Evolutionary conservation across 2,329 filamentous ascomycete genomes (phyloP).

Genomic region (Dactylonectria estremocensis): DNA sequence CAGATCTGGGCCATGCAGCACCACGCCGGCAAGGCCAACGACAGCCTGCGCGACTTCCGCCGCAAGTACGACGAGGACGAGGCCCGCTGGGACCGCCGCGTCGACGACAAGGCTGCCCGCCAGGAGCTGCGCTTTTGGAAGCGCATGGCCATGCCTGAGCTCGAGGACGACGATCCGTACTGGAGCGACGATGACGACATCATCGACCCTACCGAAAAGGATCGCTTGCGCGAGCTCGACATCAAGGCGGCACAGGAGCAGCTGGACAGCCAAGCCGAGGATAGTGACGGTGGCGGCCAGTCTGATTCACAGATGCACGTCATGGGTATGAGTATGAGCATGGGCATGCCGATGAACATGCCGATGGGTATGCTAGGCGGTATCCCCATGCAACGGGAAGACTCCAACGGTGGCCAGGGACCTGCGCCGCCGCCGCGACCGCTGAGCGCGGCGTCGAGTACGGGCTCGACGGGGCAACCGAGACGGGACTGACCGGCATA

Average conservation of each 20-base stretch:
- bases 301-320: constrained; percentile 41
- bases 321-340: constrained; percentile 42
- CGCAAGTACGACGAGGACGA: constrained; percentile 70
- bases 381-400: constrained; percentile 58
- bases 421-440: constrained; percentile 54
- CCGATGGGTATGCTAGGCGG: constrained; percentile 53
- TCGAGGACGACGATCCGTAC: constrained; percentile 72
- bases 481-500: neutral
- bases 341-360: constrained; percentile 43
- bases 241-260: constrained; percentile 60
- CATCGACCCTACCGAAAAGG: constrained; percentile 73
- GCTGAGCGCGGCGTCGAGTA: constrained; percentile 59
- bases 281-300: constrained; percentile 52
- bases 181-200: constrained; percentile 78
- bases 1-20: constrained; percentile 79
- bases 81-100: constrained; percentile 66
- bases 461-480: constrained; percentile 59
- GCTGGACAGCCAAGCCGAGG: constrained; percentile 52
- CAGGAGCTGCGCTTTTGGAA: constrained; percentile 78
- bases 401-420: constrained; percentile 45
- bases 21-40: constrained; percentile 72
- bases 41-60: constrained; percentile 70
- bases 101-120: constrained; percentile 66
- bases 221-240: constrained; percentile 66
- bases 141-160: constrained; percentile 74